These are phyloP conservation scores for Aspergillus sp. DNA, from an alignment of 2,329 filamentous ascomycete genomes.

Conservation along the genomic window DNA sequence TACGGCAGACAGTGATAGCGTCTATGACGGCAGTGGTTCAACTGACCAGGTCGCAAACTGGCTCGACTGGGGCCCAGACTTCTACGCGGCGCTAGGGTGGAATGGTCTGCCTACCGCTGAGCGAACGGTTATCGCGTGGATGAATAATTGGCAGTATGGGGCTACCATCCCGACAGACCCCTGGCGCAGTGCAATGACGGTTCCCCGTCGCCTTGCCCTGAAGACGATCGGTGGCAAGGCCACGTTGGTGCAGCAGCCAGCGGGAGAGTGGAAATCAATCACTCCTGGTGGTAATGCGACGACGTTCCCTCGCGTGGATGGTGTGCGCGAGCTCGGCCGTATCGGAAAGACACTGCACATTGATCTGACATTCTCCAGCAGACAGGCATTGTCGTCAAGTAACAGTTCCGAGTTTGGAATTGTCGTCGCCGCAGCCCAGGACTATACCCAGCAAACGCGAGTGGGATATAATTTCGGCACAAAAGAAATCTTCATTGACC, in stretches of 20 bases:
- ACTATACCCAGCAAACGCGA: slow-evolving; percentile 20
- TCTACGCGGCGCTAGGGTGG: slow-evolving; percentile 24
- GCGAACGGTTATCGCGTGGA: slow-evolving; percentile 25
- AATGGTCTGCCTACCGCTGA: slow-evolving; percentile 22
- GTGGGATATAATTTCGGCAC: slow-evolving; percentile 28
- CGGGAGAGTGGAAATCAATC: neutral
- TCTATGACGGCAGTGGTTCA: neutral
- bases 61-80: slow-evolving; percentile 31
- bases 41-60: slow-evolving; percentile 21
- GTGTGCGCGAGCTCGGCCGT: neutral
- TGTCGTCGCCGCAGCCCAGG: slow-evolving; percentile 14
- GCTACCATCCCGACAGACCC: slow-evolving; percentile 22
- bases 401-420: slow-evolving; percentile 18
- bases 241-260: slow-evolving; percentile 18
- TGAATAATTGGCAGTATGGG: slow-evolving; percentile 33
- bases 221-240: slow-evolving; percentile 16
- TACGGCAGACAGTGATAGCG: slow-evolving; percentile 17
- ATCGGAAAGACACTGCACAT: neutral
- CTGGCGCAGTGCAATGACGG: slow-evolving; percentile 28
- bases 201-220: slow-evolving; percentile 23
- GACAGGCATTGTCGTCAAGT: neutral
- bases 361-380: neutral
- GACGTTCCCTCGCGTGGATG: no score
- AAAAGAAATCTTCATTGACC: slow-evolving; percentile 24
- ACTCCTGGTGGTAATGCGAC: no score